A percentile compares a stretch with the other conserved stretches of the same genome.
phyloP scores from a whole-genome alignment of 306 rosid species.

The Casuarina equisetifolia region DNA sequence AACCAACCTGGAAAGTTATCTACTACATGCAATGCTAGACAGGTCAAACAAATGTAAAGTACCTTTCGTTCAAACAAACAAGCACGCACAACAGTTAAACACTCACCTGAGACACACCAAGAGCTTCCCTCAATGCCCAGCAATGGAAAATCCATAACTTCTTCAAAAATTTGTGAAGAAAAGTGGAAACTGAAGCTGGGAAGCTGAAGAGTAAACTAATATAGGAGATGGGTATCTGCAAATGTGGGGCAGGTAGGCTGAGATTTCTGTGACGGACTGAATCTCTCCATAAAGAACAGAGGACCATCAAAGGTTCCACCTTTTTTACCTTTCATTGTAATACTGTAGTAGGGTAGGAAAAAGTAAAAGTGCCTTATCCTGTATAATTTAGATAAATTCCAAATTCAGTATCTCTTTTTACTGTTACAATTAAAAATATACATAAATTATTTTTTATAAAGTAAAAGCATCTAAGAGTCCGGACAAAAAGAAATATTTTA shows the following conservation, averaged over 20 bases:
- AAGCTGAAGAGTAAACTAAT: constrained; percentile 16
- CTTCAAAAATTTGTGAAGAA: neutral
- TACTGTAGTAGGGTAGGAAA: neutral
- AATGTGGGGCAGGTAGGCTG: neutral
- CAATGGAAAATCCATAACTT: constrained; percentile 25
- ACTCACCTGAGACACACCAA: constrained; percentile 25
- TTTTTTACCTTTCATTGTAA: neutral
- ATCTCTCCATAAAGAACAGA: constrained; percentile 14
- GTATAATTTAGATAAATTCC: no score
- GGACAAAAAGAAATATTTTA: no score
- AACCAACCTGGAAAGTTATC: constrained; percentile 43
- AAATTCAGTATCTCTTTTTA: no score
- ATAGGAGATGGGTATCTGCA: neutral
- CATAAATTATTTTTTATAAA: no score
- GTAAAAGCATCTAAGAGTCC: no score
- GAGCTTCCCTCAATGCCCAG: constrained; percentile 15
- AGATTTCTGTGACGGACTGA: constrained; percentile 32
- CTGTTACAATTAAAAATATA: no score
- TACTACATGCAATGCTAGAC: constrained; percentile 22
- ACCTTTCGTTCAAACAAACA: constrained; percentile 1
- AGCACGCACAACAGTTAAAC: neutral
- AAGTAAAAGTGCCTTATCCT: no score
- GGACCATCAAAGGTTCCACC: constrained; percentile 14
- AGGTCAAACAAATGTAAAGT: constrained; percentile 27
- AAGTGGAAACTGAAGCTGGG: neutral